These are phyloP conservation scores for Metrosideros polymorpha DNA, from an alignment of 441 rosid genomes.

Conservation along the genomic window DNA sequence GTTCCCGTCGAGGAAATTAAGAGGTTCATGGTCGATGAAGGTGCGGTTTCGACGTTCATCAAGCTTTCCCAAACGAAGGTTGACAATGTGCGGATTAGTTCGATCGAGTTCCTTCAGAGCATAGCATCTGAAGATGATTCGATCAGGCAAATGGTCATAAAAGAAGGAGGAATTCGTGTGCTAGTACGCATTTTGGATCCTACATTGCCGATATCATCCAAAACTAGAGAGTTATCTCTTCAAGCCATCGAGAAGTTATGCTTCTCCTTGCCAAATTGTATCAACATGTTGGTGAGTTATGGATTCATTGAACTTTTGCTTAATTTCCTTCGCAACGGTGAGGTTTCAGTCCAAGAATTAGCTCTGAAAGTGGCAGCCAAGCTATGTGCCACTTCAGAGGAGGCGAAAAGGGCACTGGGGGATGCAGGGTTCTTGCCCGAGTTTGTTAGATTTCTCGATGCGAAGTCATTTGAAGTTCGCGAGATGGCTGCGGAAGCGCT, in stretches of 20 bases:
- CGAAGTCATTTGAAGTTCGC: constrained; percentile 68
- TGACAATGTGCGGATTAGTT: constrained; percentile 61
- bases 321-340: constrained; percentile 48
- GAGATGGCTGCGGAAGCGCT: constrained; percentile 74
- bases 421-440: constrained; percentile 80
- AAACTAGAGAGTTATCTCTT: constrained; percentile 54
- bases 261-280: constrained; percentile 36
- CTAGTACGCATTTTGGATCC: constrained; percentile 60
- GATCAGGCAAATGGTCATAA: constrained; percentile 33
- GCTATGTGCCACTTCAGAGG: constrained; percentile 60
- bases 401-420: constrained; percentile 58
- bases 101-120: constrained; percentile 55
- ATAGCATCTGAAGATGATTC: constrained; percentile 59
- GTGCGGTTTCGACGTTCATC: constrained; percentile 43
- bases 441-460: constrained; percentile 65
- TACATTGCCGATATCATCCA: constrained; percentile 26
- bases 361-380: constrained; percentile 57
- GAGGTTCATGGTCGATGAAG: constrained; percentile 79
- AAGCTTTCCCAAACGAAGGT: constrained; percentile 58
- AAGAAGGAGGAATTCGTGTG: constrained; percentile 58
- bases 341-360: constrained; percentile 64
- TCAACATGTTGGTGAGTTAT: constrained; percentile 28
- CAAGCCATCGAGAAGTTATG: constrained; percentile 64
- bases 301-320: constrained; percentile 57
- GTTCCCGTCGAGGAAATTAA: constrained; percentile 76